These are phyloP conservation scores for Termitomyces sp. DNA, from an alignment of 768 basidiomycete genomes.

Conservation along the genomic window DNA sequence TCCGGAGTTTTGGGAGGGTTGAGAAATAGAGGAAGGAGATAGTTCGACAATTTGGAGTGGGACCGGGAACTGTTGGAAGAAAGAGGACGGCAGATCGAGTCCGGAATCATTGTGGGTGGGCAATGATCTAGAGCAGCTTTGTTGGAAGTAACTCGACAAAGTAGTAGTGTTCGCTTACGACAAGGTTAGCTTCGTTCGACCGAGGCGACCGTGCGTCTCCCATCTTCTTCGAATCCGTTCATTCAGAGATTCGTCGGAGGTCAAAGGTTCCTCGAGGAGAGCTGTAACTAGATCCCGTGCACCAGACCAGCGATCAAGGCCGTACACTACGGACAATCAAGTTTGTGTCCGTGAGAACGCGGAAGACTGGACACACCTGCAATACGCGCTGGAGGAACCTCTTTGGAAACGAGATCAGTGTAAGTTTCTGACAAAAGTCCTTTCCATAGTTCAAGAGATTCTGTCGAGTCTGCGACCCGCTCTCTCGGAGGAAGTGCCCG, in stretches of 20 bases:
- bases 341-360: background rate
- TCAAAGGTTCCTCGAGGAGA: constrained; percentile 66
- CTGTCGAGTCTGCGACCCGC: constrained; percentile 5
- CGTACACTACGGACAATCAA: constrained; percentile 44
- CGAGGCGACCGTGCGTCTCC: constrained; percentile 19
- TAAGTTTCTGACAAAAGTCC: constrained; percentile 32
- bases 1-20: constrained; percentile 7
- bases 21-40: constrained; percentile 10
- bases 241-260: constrained; percentile 41
- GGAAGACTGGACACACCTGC: constrained; percentile 34
- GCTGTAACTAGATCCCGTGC: constrained; percentile 61
- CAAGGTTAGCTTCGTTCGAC: constrained; percentile 28
- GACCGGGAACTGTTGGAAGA: constrained; percentile 50
- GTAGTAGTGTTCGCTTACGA: constrained; percentile 26
- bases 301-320: constrained; percentile 47
- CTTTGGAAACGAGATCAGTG: constrained; percentile 26
- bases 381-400: constrained; percentile 35
- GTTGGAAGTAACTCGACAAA: constrained; percentile 21
- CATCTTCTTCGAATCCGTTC: constrained; percentile 45
- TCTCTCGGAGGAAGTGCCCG: constrained; percentile 27
- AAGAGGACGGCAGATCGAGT: constrained; percentile 39
- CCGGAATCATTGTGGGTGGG: constrained; percentile 10
- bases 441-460: constrained; percentile 42
- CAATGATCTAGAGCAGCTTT: constrained; percentile 4
- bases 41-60: constrained; percentile 46